These are phyloP conservation scores for Chloris gayana DNA, from an alignment of 176 grass and related monocot genomes.

Conservation along the genomic window DNA sequence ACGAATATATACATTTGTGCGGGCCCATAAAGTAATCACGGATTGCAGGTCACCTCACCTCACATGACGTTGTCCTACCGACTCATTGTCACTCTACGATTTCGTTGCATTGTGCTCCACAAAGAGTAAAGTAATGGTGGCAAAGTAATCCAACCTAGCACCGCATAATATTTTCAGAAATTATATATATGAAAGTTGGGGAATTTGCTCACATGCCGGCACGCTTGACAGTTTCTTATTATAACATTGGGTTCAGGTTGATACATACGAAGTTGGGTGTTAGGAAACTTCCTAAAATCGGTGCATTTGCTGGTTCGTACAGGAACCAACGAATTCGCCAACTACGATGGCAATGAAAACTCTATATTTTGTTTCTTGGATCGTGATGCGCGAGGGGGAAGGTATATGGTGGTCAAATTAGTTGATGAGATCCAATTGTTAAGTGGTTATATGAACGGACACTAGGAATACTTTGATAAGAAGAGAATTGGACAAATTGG, in stretches of 20 bases:
- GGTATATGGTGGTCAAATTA: neutral
- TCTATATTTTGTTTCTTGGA: neutral
- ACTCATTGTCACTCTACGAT: no score
- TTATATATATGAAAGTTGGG: no score
- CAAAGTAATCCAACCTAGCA: no score
- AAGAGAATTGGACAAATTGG: neutral
- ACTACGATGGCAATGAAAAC: neutral
- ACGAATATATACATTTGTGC: neutral
- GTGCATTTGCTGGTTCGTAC: neutral
- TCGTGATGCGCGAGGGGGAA: neutral
- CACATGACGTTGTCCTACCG: neutral
- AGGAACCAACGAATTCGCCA: neutral
- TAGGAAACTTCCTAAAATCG: constrained; percentile 4
- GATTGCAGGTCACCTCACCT: neutral
- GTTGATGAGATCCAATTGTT: neutral
- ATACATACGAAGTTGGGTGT: neutral
- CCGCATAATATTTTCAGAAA: neutral
- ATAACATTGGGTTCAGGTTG: no score
- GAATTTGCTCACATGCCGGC: no score
- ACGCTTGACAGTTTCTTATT: no score
- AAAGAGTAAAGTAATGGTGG: no score
- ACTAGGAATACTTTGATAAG: neutral
- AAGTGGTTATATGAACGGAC: neutral
- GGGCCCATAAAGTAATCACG: neutral
- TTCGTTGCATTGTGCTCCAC: no score